Evolutionary conservation across 768 basidiomycete genomes (phyloP).

Genomic region (Nidularia pulvinata): DNA sequence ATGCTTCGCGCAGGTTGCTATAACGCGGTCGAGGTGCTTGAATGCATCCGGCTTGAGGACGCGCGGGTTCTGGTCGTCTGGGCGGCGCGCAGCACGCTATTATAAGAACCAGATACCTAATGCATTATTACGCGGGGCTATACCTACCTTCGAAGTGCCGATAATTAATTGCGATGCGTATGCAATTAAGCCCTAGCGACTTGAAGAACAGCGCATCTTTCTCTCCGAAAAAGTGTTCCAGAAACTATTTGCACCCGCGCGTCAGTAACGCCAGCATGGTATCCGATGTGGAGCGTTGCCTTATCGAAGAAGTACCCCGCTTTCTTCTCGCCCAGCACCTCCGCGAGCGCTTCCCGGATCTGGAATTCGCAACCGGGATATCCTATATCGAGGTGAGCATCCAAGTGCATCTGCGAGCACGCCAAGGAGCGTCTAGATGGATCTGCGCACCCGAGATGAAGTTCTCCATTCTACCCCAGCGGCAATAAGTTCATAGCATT

Average conservation of each 20-base stretch:
- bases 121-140: neutral
- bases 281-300: conserved; percentile 28
- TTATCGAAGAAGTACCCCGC: conserved; percentile 83
- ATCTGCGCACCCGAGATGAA: conserved; percentile 56
- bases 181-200: conserved; percentile 76
- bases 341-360: conserved; percentile 65
- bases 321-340: conserved; percentile 64
- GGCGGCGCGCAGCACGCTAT: neutral
- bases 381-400: conserved; percentile 27
- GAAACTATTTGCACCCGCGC: conserved; percentile 43
- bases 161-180: conserved; percentile 76
- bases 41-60: conserved; percentile 77
- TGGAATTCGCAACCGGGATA: conserved; percentile 85
- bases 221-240: conserved; percentile 81
- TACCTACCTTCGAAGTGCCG: conserved; percentile 60
- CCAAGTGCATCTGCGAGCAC: neutral
- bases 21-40: conserved; percentile 80
- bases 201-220: conserved; percentile 76
- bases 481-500: neutral
- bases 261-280: neutral
- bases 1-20: conserved; percentile 68
- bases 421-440: neutral
- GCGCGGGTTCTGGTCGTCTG: conserved; percentile 79
- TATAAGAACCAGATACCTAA: neutral
- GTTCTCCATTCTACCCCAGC: conserved; percentile 62